A percentile compares a stretch with the other conserved stretches of the same genome.
phyloP scores from a whole-genome alignment of 1,284 basidiomycete genomes.

The Inonotus hispidus region DNA sequence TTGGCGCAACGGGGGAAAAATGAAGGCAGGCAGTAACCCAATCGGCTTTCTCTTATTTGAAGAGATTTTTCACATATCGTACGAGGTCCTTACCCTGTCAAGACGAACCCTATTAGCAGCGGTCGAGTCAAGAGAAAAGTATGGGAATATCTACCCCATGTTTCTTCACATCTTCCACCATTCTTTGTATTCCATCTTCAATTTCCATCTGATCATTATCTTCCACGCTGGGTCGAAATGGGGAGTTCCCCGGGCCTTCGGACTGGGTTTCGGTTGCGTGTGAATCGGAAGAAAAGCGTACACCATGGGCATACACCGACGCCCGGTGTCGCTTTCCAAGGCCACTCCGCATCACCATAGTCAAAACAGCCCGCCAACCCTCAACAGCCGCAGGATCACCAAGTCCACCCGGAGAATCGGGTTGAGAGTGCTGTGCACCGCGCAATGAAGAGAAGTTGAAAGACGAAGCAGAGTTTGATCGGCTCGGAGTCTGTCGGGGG shows the following conservation, averaged over 20 bases:
- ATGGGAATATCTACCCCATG: slow-evolving; percentile 49
- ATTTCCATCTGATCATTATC: slow-evolving; percentile 32
- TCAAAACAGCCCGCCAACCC: slow-evolving; percentile 72
- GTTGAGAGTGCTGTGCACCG: slow-evolving; percentile 8
- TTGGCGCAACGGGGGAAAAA: background rate
- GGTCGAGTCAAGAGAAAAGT: background rate
- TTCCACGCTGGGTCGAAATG: background rate
- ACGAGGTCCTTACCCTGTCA: slow-evolving; percentile 63
- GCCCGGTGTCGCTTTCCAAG: slow-evolving; percentile 50
- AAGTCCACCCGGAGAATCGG: background rate
- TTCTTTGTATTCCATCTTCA: slow-evolving; percentile 55
- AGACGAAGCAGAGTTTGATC: slow-evolving; percentile 9
- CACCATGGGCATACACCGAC: slow-evolving; percentile 25
- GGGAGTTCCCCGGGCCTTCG: background rate
- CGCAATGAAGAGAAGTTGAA: slow-evolving; percentile 11
- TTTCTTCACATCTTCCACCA: slow-evolving; percentile 68
- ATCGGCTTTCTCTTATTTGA: slow-evolving; percentile 30
- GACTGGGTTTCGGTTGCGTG: background rate
- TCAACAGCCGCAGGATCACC: slow-evolving; percentile 40
- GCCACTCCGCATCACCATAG: slow-evolving; percentile 58
- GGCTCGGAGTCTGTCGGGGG: background rate
- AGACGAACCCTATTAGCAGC: background rate
- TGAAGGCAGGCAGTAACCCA: background rate
- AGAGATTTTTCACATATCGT: slow-evolving; percentile 63
- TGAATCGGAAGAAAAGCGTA: background rate